Conservation (phyloP, 352 stramenopile genomes). For the Globisporangium echinulatum region DNA sequence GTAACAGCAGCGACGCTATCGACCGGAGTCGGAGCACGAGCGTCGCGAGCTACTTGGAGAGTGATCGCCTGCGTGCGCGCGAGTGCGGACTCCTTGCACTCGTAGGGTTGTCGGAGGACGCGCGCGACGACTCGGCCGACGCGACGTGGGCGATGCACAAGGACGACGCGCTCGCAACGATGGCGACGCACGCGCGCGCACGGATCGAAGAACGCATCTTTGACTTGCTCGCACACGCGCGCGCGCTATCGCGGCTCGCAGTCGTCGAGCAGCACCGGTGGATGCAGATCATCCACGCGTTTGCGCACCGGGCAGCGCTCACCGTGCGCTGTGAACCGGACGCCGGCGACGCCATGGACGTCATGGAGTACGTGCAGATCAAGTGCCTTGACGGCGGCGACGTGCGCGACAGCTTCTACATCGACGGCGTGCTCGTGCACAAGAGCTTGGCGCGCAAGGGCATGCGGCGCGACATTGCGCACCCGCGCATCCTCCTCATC, state of each 20-base stretch:
- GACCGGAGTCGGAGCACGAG: slow-evolving; percentile 2
- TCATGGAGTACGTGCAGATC: slow-evolving; percentile 82
- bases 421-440: slow-evolving; percentile 84
- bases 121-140: slow-evolving; percentile 46
- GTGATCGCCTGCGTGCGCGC: slow-evolving; percentile 26
- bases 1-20: not conserved
- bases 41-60: slow-evolving; percentile 17
- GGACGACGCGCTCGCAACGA: slow-evolving; percentile 38
- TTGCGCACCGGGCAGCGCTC: slow-evolving; percentile 54
- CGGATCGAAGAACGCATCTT: slow-evolving; percentile 75
- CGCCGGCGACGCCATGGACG: slow-evolving; percentile 66
- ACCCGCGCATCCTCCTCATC: slow-evolving; percentile 78
- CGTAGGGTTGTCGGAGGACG: slow-evolving; percentile 61
- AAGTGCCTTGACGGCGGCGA: slow-evolving; percentile 73
- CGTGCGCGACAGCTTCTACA: slow-evolving; percentile 83
- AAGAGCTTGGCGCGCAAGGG: slow-evolving; percentile 78
- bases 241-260: slow-evolving; percentile 40
- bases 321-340: slow-evolving; percentile 65
- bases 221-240: slow-evolving; percentile 48
- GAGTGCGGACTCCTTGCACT: slow-evolving; percentile 51
- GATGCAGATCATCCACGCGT: slow-evolving; percentile 80
- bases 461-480: slow-evolving; percentile 76
- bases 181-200: slow-evolving; percentile 55
- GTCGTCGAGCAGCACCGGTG: slow-evolving; percentile 73
- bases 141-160: slow-evolving; percentile 29